Evolutionary conservation across 1,284 basidiomycete genomes (phyloP).

Genomic region (Termitomyces sp.): DNA sequence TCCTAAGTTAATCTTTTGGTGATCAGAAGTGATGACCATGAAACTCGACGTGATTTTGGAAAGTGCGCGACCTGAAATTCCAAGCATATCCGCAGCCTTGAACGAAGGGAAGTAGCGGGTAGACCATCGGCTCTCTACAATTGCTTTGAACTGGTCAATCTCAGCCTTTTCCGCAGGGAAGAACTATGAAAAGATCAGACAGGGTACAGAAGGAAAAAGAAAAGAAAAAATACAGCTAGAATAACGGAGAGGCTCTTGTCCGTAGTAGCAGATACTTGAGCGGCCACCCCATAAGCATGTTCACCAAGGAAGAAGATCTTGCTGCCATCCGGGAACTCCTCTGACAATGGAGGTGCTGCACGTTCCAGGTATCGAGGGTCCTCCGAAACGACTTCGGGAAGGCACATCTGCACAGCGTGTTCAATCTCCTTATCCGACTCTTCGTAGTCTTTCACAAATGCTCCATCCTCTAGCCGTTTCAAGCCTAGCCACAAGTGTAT

Average conservation of each 20-base stretch:
- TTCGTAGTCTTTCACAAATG: slow-evolving; percentile 95
- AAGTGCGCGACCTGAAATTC: slow-evolving; percentile 70
- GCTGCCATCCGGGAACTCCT: slow-evolving; percentile 88
- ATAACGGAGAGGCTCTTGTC: slow-evolving; percentile 69
- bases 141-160: slow-evolving; percentile 68
- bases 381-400: slow-evolving; percentile 76
- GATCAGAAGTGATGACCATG: slow-evolving; percentile 73
- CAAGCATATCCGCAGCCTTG: slow-evolving; percentile 64
- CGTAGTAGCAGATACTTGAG: slow-evolving; percentile 75
- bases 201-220: neutral
- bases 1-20: slow-evolving; percentile 87
- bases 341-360: slow-evolving; percentile 74
- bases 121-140: slow-evolving; percentile 53
- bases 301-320: slow-evolving; percentile 96
- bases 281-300: slow-evolving; percentile 92
- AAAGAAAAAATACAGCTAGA: slow-evolving; percentile 60
- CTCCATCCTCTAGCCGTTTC: slow-evolving; percentile 83
- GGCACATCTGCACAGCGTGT: slow-evolving; percentile 81
- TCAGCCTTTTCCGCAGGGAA: slow-evolving; percentile 80
- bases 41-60: slow-evolving; percentile 92
- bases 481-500: slow-evolving; percentile 48
- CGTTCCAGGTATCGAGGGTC: slow-evolving; percentile 87
- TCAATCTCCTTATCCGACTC: slow-evolving; percentile 76
- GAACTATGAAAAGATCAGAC: slow-evolving; percentile 46
- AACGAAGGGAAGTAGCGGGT: slow-evolving; percentile 75